Percentiles rank a stretch among this genome's conserved stretches.
phyloP scores from a whole-genome alignment of 805 yeast species.

The Nematodospora valgi region DNA sequence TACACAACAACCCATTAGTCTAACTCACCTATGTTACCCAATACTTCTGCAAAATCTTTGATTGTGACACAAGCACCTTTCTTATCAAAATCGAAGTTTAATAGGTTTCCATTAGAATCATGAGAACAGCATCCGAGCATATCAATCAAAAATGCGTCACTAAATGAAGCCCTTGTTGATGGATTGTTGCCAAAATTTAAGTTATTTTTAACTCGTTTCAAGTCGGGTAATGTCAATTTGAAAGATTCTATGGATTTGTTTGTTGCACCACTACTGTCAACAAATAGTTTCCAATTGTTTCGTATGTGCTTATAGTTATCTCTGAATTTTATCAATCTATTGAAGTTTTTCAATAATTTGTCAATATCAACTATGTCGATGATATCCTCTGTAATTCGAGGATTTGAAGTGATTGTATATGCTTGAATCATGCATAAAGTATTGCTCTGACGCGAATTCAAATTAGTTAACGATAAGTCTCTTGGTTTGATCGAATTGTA shows the following conservation, averaged over 20 bases:
- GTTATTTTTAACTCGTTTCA: slow-evolving; percentile 25
- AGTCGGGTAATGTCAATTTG: slow-evolving; percentile 25
- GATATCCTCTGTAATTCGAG: slow-evolving; percentile 16
- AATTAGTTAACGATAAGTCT: slow-evolving; percentile 10
- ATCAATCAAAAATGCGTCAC: slow-evolving; percentile 36
- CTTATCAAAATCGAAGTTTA: slow-evolving; percentile 27
- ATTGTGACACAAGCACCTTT: slow-evolving; percentile 27
- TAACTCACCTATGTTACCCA: slow-evolving; percentile 38
- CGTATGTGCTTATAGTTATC: slow-evolving; percentile 25
- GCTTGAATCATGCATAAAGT: slow-evolving; percentile 24
- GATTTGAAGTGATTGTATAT: slow-evolving; percentile 24
- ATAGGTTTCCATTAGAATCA: slow-evolving; percentile 23
- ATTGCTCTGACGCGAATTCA: slow-evolving; percentile 20
- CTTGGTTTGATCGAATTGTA: slow-evolving; percentile 19
- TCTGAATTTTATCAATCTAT: slow-evolving; percentile 29
- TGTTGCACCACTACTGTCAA: slow-evolving; percentile 16
- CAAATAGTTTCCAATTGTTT: slow-evolving; percentile 34
- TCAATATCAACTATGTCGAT: slow-evolving; percentile 41
- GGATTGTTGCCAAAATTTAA: slow-evolving; percentile 26
- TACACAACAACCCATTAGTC: slow-evolving; percentile 13
- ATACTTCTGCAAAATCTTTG: slow-evolving; percentile 41
- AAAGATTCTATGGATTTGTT: slow-evolving; percentile 8
- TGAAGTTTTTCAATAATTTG: slow-evolving; percentile 27
- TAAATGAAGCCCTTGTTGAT: slow-evolving; percentile 14
- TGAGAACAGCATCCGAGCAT: slow-evolving; percentile 37